Percentiles rank a stretch among this genome's conserved stretches.
Conservation (phyloP, 768 basidiomycete genomes). For the Hygrophorus pudorinus region DNA sequence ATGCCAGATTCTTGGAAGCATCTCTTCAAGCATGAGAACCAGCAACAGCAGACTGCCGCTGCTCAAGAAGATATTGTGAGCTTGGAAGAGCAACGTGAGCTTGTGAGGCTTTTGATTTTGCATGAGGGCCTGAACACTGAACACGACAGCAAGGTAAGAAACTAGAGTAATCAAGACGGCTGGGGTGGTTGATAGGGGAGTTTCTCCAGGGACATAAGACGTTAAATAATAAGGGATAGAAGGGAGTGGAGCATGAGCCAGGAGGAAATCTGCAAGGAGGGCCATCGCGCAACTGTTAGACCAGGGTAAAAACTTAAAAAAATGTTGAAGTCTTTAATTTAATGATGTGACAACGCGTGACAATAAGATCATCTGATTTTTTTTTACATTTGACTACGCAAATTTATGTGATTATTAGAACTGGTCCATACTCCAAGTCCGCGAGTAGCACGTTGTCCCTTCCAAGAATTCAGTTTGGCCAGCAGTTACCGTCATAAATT, state of each 20-base stretch:
- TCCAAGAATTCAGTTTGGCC: slow-evolving; percentile 1
- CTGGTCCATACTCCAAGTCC: slow-evolving; percentile 40
- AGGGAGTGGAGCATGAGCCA: slow-evolving; percentile 41
- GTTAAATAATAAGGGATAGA: slow-evolving; percentile 47
- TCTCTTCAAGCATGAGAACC: slow-evolving; percentile 85
- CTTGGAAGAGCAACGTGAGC: slow-evolving; percentile 77
- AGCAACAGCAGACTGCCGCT: slow-evolving; percentile 78
- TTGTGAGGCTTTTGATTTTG: slow-evolving; percentile 61
- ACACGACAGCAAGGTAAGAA: slow-evolving; percentile 83
- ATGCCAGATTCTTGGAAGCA: slow-evolving; percentile 67
- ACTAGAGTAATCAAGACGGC: slow-evolving; percentile 61
- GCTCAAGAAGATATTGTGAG: slow-evolving; percentile 86
- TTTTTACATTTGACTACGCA: neutral
- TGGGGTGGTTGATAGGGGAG: slow-evolving; percentile 76
- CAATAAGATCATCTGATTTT: neutral
- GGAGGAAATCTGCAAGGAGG: slow-evolving; percentile 64
- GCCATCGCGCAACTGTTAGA: slow-evolving; percentile 36
- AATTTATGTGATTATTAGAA: slow-evolving; percentile 41
- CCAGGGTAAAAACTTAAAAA: slow-evolving; percentile 3
- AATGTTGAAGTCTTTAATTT: neutral
- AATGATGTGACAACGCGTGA: neutral
- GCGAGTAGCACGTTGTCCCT: slow-evolving; percentile 43
- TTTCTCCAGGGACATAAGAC: slow-evolving; percentile 61
- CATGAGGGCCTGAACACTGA: slow-evolving; percentile 79
- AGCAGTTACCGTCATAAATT: neutral